Conservation (phyloP, 2,329 filamentous ascomycete species). For the Pseudogymnoascus sp. region DNA sequence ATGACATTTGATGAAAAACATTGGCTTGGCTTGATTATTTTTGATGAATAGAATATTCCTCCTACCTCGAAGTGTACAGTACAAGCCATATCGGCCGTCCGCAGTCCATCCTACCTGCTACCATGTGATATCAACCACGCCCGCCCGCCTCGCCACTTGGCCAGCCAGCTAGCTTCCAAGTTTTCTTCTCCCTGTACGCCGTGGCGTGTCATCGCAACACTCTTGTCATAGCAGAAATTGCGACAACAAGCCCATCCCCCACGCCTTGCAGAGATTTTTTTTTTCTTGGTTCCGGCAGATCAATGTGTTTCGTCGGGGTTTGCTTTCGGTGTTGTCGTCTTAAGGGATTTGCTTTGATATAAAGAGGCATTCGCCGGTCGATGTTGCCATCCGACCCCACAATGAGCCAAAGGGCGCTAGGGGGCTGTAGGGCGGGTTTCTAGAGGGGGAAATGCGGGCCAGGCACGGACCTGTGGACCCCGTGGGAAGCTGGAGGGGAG, state of each 20-base stretch:
- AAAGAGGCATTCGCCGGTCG: neutral
- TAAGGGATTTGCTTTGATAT: neutral
- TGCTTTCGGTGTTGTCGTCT: neutral
- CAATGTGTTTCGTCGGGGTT: neutral
- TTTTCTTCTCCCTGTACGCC: neutral
- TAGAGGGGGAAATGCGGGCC: neutral
- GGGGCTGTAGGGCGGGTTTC: neutral
- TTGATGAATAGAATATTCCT: neutral
- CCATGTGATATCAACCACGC: neutral
- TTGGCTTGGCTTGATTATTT: neutral
- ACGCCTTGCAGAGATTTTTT: neutral
- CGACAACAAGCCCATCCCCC: neutral
- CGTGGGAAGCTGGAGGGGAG: neutral
- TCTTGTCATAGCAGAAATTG: neutral
- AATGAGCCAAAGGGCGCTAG: neutral
- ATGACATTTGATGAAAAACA: neutral
- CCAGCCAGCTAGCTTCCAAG: conserved; percentile 1
- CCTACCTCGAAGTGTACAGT: neutral
- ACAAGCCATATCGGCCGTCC: neutral
- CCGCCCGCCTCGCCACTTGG: neutral
- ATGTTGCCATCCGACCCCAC: conserved; percentile 1
- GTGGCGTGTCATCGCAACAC: neutral
- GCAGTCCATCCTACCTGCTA: neutral
- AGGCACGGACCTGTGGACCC: neutral
- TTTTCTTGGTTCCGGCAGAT: neutral